A percentile compares a stretch with the other conserved stretches of the same genome.
These are phyloP conservation scores for Pneumocystis canis DNA, from an alignment of 1,139 yeast species.

Conservation along the genomic window DNA sequence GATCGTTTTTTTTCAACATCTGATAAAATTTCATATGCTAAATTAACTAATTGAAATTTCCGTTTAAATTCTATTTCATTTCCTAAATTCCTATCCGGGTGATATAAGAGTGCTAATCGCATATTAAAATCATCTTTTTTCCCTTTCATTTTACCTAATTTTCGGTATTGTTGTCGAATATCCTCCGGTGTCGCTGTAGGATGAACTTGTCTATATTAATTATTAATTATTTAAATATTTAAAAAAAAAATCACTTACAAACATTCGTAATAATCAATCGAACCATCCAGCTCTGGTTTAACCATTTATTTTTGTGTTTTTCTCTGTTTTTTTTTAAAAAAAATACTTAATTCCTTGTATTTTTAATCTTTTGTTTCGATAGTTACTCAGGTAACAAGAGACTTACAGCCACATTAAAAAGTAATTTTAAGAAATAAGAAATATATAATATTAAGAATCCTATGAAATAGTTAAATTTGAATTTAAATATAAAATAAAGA, in stretches of 20 bases:
- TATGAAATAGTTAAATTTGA: too few species aligned
- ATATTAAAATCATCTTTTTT: constrained; percentile 1
- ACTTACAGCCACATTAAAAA: too few species aligned
- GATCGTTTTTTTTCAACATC: constrained; percentile 6
- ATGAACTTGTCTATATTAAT: background rate
- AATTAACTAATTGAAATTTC: constrained; percentile 9
- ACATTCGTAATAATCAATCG: background rate
- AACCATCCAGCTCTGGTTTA: background rate
- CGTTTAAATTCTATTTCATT: constrained; percentile 8
- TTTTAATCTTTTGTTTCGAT: background rate
- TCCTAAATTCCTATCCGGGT: constrained; percentile 13
- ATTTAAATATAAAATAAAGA: too few species aligned
- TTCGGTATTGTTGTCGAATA: background rate
- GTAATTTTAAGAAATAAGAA: too few species aligned
- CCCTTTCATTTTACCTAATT: background rate
- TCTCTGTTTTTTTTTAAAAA: background rate
- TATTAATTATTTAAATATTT: background rate
- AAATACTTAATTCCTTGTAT: too few species aligned
- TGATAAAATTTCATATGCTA: constrained; percentile 11
- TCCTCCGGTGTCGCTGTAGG: background rate
- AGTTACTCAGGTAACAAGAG: too few species aligned
- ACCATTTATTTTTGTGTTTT: background rate
- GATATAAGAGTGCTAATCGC: constrained; percentile 9
- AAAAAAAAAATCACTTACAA: background rate
- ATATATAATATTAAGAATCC: too few species aligned